Conservation (phyloP, 2,329 filamentous ascomycete species). For the Penicillium sp. region DNA sequence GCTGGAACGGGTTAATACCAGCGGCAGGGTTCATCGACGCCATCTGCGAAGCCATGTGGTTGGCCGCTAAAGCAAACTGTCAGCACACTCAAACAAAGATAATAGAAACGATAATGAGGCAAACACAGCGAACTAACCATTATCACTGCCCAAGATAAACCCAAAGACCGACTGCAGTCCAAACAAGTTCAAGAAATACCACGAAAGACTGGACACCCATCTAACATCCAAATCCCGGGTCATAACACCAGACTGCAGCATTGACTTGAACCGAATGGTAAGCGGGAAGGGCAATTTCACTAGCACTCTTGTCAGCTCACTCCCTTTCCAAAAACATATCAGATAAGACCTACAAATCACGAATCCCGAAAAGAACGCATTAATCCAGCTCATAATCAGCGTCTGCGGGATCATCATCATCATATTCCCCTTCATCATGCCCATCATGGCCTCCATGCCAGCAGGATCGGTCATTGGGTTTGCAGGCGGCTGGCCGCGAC, state of each 20-base stretch:
- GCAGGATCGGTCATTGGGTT: slow-evolving; percentile 94
- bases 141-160: slow-evolving; percentile 90
- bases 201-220: slow-evolving; percentile 97
- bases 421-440: slow-evolving; percentile 99
- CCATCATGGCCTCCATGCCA: slow-evolving; percentile 99
- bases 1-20: slow-evolving; percentile 66
- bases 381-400: slow-evolving; percentile 99
- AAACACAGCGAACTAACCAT: no score
- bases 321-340: background rate
- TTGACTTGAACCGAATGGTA: slow-evolving; percentile 98
- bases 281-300: slow-evolving; percentile 97
- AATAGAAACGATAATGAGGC: no score
- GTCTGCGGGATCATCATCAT: slow-evolving; percentile 99
- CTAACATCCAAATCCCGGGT: slow-evolving; percentile 92
- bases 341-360: slow-evolving; percentile 66
- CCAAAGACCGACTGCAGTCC: slow-evolving; percentile 95
- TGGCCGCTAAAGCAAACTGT: slow-evolving; percentile 61
- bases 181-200: slow-evolving; percentile 97
- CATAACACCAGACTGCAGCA: slow-evolving; percentile 93
- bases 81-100: slow-evolving; percentile 21
- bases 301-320: slow-evolving; percentile 24
- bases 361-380: slow-evolving; percentile 96
- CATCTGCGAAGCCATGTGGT: slow-evolving; percentile 81
- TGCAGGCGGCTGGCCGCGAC: slow-evolving; percentile 72
- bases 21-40: slow-evolving; percentile 62